A percentile compares a stretch with the other conserved stretches of the same genome.
Evolutionary conservation across 2,329 filamentous ascomycete species (phyloP).

Genomic region (Ophiocordyceps unilateralis): DNA sequence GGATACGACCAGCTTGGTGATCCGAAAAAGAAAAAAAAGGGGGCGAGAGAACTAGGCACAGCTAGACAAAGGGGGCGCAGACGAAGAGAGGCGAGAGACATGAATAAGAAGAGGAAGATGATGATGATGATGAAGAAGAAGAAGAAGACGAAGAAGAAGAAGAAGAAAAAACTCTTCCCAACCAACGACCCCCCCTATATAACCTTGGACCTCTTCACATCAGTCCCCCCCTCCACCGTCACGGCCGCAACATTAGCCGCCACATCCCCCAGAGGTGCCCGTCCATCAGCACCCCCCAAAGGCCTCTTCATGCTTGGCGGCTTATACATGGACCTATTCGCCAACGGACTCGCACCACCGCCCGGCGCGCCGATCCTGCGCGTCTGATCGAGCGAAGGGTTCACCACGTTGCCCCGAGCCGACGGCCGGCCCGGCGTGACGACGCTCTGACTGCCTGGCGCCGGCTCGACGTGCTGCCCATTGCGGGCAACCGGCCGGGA

Average conservation of each 20-base stretch:
- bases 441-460: slow-evolving; percentile 8
- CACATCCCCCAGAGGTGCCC: slow-evolving; percentile 33
- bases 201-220: slow-evolving; percentile 35
- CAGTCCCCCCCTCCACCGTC: slow-evolving; percentile 13
- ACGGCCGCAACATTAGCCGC: slow-evolving; percentile 21
- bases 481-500: slow-evolving; percentile 54
- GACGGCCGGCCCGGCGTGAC: slow-evolving; percentile 13
- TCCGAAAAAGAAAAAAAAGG: too few relatives aligned
- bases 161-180: neutral
- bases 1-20: too few relatives aligned
- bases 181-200: neutral
- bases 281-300: slow-evolving; percentile 10
- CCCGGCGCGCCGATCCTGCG: slow-evolving; percentile 43
- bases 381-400: slow-evolving; percentile 34
- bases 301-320: slow-evolving; percentile 42
- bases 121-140: too few relatives aligned
- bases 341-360: slow-evolving; percentile 35
- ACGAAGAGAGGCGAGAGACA: too few relatives aligned
- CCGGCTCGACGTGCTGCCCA: slow-evolving; percentile 31
- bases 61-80: too few relatives aligned
- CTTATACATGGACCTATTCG: slow-evolving; percentile 39
- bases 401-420: slow-evolving; percentile 25
- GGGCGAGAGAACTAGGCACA: too few relatives aligned
- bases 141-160: too few relatives aligned
- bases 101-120: too few relatives aligned